Evolutionary conservation across 2,329 filamentous ascomycete genomes (phyloP).

Genomic region (Clarireedia hainanense): DNA sequence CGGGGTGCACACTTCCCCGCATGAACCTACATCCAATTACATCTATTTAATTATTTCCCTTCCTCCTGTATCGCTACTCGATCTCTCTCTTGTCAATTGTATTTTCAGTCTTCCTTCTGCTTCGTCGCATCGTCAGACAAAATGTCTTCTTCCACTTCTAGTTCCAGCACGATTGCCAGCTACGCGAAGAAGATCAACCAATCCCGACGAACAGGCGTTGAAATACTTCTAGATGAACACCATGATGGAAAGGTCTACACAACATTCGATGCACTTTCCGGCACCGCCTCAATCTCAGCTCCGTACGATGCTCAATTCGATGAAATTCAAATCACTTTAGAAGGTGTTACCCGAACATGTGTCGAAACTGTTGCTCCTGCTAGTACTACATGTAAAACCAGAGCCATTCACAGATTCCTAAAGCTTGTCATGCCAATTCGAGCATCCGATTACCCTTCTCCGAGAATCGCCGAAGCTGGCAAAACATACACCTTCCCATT

Average conservation of each 20-base stretch:
- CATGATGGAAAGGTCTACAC: constrained; percentile 23
- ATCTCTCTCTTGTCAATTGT: no score
- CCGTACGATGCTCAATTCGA: constrained; percentile 25
- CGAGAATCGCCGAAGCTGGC: constrained; percentile 25
- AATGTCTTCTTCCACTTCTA: constrained; percentile 21
- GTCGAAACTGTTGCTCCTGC: constrained; percentile 25
- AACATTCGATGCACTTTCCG: constrained; percentile 25
- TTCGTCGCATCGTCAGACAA: not conserved
- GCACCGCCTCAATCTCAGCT: constrained; percentile 24
- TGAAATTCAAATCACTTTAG: constrained; percentile 27
- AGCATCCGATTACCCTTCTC: constrained; percentile 24
- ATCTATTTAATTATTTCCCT: not conserved
- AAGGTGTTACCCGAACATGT: constrained; percentile 24
- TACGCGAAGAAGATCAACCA: constrained; percentile 21
- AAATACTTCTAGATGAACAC: constrained; percentile 24
- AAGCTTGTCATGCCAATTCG: constrained; percentile 28
- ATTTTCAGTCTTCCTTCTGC: no score
- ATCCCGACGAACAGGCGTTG: constrained; percentile 19
- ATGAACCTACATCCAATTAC: not conserved
- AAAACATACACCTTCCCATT: constrained; percentile 26
- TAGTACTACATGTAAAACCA: constrained; percentile 17
- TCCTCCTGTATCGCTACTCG: not conserved
- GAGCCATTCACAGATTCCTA: constrained; percentile 27
- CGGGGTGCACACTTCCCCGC: constrained; percentile 5
- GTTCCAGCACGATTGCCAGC: constrained; percentile 20